Conservation (phyloP, 108 stramenopile genomes). For the Nannochloropsis salina region DNA sequence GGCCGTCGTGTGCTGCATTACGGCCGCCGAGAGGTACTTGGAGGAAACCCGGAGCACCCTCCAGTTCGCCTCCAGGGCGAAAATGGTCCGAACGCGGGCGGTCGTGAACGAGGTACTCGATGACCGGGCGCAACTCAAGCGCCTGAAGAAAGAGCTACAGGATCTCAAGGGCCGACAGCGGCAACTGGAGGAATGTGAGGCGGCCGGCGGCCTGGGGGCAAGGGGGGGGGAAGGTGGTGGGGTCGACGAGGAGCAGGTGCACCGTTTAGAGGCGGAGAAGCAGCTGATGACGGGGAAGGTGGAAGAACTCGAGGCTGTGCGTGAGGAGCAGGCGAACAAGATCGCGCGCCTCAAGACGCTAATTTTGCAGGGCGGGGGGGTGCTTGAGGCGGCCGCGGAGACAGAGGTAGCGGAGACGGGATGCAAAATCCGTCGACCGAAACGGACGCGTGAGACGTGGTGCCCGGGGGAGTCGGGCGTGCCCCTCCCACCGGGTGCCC, state of each 20-base stretch:
- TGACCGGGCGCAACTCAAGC: constrained; percentile 47
- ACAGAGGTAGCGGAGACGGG: neutral
- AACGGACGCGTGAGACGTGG: constrained; percentile 44
- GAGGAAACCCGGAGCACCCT: constrained; percentile 74
- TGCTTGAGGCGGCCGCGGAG: neutral
- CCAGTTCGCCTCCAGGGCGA: constrained; percentile 53
- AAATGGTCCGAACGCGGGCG: constrained; percentile 52
- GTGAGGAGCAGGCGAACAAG: constrained; percentile 29
- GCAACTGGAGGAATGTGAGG: neutral
- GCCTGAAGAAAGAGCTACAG: constrained; percentile 48
- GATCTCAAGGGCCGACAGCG: constrained; percentile 29
- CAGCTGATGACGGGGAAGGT: neutral
- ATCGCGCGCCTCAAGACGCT: constrained; percentile 35
- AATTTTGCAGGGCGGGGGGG: constrained; percentile 22
- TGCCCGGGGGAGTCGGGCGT: constrained; percentile 28
- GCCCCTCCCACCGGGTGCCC: neutral
- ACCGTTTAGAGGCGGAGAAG: neutral
- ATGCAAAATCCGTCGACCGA: neutral
- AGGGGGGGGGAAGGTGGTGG: neutral
- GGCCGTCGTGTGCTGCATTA: constrained; percentile 91
- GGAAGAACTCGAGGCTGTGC: constrained; percentile 28
- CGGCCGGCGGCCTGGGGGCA: neutral
- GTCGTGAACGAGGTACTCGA: constrained; percentile 53
- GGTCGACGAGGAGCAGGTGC: neutral
- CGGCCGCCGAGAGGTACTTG: constrained; percentile 67